Base-by-base conservation (phyloP, 2,329 filamentous ascomycete genomes). In the Nigrospora sphaerica region DNA sequence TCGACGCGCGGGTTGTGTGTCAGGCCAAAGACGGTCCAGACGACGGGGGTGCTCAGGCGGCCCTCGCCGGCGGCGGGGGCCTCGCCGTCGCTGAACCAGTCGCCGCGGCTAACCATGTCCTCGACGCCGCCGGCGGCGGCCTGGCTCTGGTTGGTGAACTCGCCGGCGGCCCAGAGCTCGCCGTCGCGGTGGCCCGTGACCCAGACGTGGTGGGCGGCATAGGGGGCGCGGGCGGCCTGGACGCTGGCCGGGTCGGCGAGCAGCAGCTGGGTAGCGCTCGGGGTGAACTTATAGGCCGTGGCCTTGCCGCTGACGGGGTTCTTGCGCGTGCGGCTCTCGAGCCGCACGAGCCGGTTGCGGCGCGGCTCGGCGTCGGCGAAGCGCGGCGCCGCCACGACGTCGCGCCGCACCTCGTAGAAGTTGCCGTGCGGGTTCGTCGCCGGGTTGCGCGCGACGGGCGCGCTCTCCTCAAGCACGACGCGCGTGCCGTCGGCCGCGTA, bases 361-460 rank as follows among this genome's bases (percentile, higher is more conserved):
- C 62, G 57, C 0, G 78, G 75, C 48, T 75, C 76, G 0, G 78
- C 75, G 44, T 80, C 76, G 5, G 77, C 61, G 46, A 71, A 70
- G 5, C 66, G 56, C 1, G 77, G 70, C 37, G 62, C 62, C 33
- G 70, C 64, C 6, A 84, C 62, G 0, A 62, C 55, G 0, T 65
- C 69, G 42, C 78, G 73, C 16, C 68, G 64, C 39, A 83, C 62
- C 47, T 76, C 66, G 62, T 84, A 86, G 46, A 70, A 73, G 57
- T 82, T 83, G 28, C 83, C 81, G 35, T 73, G 67, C 0, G 81
- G 80, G 54, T 86, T 86, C 3, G 72, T 75, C 18, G 70, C 59
- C 0, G 73, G 65, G 51, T 79, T 70, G 55, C 65, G 62, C 16
- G 16, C 2, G 12, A 61, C 39, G 4, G 57, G 49, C 37, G 60